These are phyloP conservation scores for Pyronema domesticum DNA, from an alignment of 495 filamentous ascomycete genomes.

Conservation along the genomic window DNA sequence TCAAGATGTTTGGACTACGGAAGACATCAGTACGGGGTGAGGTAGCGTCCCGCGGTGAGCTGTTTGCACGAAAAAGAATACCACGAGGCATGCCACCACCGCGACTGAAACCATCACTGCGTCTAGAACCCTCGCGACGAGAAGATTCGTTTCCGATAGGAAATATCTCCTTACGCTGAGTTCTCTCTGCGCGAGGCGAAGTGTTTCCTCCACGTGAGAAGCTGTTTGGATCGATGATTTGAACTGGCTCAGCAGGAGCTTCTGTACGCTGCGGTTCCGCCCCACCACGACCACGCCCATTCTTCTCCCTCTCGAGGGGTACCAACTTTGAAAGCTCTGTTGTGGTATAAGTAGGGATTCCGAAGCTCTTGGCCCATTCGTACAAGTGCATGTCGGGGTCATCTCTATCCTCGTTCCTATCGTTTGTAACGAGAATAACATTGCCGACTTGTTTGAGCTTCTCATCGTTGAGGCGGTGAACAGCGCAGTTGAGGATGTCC, in stretches of 20 bases:
- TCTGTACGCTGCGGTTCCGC: not conserved
- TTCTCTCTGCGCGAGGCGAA: too few species aligned
- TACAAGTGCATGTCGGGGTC: conserved; percentile 18
- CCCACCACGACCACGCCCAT: not conserved
- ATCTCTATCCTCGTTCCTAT: conserved; percentile 26
- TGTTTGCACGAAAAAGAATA: too few species aligned
- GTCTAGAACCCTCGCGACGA: conserved; percentile 3
- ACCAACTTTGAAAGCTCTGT: conserved; percentile 10
- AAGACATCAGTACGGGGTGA: too few species aligned
- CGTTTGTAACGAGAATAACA: conserved; percentile 42
- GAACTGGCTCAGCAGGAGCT: not conserved
- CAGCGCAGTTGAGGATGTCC: conserved; percentile 38
- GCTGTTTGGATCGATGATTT: not conserved
- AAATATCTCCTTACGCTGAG: not conserved
- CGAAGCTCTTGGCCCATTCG: conserved; percentile 42
- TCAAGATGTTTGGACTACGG: too few species aligned
- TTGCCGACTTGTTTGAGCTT: conserved; percentile 28
- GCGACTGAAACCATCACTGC: not conserved
- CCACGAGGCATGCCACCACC: not conserved
- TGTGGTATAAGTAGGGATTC: conserved; percentile 38
- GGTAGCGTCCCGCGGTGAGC: too few species aligned
- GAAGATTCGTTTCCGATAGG: not conserved
- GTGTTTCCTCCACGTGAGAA: not conserved
- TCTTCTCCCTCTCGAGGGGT: conserved; percentile 10
- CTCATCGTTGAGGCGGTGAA: conserved; percentile 41